phyloP scores from a whole-genome alignment of 306 rosid species.

The Gastrolobium bilobum region DNA sequence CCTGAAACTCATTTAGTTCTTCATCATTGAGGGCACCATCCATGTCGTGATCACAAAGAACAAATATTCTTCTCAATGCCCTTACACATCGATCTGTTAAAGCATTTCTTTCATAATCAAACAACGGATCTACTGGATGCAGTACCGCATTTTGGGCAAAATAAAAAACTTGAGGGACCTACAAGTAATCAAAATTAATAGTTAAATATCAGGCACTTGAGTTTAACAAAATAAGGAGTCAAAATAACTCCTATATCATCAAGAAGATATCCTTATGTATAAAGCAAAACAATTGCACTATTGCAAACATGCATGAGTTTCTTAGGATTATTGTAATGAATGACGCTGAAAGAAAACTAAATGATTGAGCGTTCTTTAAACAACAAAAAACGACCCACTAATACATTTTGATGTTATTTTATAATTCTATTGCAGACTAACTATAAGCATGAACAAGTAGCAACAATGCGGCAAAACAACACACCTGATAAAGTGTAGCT shows the following conservation, averaged over 20 bases:
- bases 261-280: conserved; percentile 32
- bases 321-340: conserved; percentile 9
- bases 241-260: conserved; percentile 26
- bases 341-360: background rate
- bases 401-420: conserved; percentile 14
- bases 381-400: background rate
- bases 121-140: conserved; percentile 88
- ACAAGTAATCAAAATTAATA: conserved; percentile 41
- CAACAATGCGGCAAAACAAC: conserved; percentile 23
- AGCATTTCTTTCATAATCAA: conserved; percentile 74
- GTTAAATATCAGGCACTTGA: conserved; percentile 35
- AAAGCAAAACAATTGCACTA: conserved; percentile 21
- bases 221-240: conserved; percentile 42
- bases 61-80: conserved; percentile 87
- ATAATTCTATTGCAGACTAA: background rate
- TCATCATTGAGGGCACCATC: conserved; percentile 82
- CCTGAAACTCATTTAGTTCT: conserved; percentile 94
- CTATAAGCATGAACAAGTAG: conserved; percentile 22
- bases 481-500: conserved; percentile 54
- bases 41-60: conserved; percentile 81
- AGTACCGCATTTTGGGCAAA: conserved; percentile 90
- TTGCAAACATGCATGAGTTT: conserved; percentile 3
- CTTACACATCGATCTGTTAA: conserved; percentile 76
- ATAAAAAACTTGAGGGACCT: conserved; percentile 95
- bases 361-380: conserved; percentile 12